These are phyloP conservation scores for Taiozyma onychis DNA, from an alignment of 1,139 yeast species.

Conservation along the genomic window DNA sequence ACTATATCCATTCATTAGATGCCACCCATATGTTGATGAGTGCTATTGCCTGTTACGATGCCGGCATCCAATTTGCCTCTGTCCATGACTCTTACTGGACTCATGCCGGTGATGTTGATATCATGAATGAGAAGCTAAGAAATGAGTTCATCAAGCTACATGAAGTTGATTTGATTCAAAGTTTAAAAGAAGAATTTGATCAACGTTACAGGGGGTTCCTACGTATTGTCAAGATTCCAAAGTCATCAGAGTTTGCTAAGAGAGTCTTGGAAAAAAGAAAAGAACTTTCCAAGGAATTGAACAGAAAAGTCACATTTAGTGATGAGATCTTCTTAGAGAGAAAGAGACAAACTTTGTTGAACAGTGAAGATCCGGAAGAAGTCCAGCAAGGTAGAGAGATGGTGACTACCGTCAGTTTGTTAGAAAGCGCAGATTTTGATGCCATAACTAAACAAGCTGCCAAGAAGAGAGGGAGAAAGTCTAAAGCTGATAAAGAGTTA, in stretches of 20 bases:
- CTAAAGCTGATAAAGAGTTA: conserved; percentile 3
- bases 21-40: conserved; percentile 96
- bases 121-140: conserved; percentile 69
- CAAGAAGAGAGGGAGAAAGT: conserved; percentile 6
- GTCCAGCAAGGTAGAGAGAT: conserved; percentile 48
- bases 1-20: conserved; percentile 90
- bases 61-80: conserved; percentile 77
- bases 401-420: conserved; percentile 71
- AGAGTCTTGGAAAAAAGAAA: conserved; percentile 47
- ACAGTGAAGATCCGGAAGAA: conserved; percentile 46
- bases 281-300: conserved; percentile 43
- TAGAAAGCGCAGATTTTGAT: conserved; percentile 33
- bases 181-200: conserved; percentile 73
- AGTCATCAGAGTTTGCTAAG: conserved; percentile 46
- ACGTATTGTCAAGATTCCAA: conserved; percentile 52
- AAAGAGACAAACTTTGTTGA: conserved; percentile 50
- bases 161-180: conserved; percentile 61
- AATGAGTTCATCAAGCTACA: conserved; percentile 78
- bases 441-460: conserved; percentile 9
- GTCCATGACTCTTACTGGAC: conserved; percentile 99
- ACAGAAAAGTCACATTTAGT: conserved; percentile 54
- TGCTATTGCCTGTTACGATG: conserved; percentile 70
- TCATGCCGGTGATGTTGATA: conserved; percentile 79
- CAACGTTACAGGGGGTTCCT: conserved; percentile 71
- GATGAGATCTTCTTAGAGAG: conserved; percentile 76